A percentile compares a stretch with the other conserved stretches of the same genome.
Conservation (phyloP, 106 monocot species). For the Platanthera zijinensis region DNA sequence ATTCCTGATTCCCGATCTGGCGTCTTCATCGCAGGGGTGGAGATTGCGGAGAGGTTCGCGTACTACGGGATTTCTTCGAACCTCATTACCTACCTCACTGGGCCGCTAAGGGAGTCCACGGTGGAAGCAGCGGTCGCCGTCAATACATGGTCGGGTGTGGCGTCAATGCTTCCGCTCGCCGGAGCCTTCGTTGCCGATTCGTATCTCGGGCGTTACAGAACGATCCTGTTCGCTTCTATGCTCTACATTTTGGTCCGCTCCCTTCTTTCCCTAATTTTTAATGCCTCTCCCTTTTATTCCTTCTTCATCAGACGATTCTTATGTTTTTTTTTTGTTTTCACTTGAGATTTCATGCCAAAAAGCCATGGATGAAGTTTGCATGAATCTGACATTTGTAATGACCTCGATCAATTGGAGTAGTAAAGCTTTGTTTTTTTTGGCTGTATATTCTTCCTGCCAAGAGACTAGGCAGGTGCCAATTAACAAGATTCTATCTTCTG, state of each 20-base stretch:
- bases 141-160: slow-evolving; percentile 37
- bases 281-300: background rate
- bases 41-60: slow-evolving; percentile 45
- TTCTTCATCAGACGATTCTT: background rate
- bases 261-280: background rate
- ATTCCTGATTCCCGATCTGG: background rate
- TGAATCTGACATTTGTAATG: too few species aligned
- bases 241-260: slow-evolving; percentile 34
- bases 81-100: slow-evolving; percentile 53
- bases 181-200: slow-evolving; percentile 55
- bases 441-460: too few species aligned
- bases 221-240: slow-evolving; percentile 27
- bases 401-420: background rate
- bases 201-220: slow-evolving; percentile 41
- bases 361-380: too few species aligned
- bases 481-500: too few species aligned
- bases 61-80: slow-evolving; percentile 43
- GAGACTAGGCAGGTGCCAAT: too few species aligned
- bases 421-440: background rate
- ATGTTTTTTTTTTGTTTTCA: too few species aligned
- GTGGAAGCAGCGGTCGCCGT: slow-evolving; percentile 36
- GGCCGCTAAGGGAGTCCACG: slow-evolving; percentile 34
- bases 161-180: slow-evolving; percentile 38
- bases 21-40: slow-evolving; percentile 28
- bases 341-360: too few species aligned